Evolutionary conservation across 2,329 filamentous ascomycete genomes (phyloP).

Genomic region (Samsoniella hepiali): DNA sequence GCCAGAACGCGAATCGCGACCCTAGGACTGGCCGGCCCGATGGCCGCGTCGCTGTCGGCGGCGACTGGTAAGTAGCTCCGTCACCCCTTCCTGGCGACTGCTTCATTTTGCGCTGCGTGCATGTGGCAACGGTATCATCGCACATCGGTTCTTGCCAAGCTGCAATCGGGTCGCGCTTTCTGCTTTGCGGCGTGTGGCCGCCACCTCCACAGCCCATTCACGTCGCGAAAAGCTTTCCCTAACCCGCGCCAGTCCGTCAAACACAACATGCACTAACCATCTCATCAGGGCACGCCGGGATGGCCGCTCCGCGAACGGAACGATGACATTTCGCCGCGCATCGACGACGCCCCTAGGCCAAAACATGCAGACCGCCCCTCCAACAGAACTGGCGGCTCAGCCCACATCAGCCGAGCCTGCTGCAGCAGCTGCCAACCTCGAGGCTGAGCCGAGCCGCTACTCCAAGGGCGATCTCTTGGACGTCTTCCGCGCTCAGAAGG

Average conservation of each 20-base stretch:
- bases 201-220: constrained; percentile 6
- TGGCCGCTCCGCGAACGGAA: constrained; percentile 58
- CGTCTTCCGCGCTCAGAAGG: constrained; percentile 58
- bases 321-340: constrained; percentile 61
- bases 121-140: background rate
- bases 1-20: constrained; percentile 64
- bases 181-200: background rate
- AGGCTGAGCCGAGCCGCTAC: constrained; percentile 58
- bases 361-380: constrained; percentile 36
- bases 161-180: background rate
- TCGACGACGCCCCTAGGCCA: constrained; percentile 54
- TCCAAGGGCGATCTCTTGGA: constrained; percentile 75
- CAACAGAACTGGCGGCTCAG: constrained; percentile 40
- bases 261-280: constrained; percentile 15
- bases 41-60: constrained; percentile 53
- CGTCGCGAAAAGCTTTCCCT: constrained; percentile 11
- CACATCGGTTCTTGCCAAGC: background rate
- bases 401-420: constrained; percentile 36
- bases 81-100: constrained; percentile 22
- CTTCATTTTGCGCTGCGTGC: constrained; percentile 26
- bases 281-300: constrained; percentile 54
- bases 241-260: background rate
- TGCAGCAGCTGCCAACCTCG: constrained; percentile 31
- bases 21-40: constrained; percentile 57
- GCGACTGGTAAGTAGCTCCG: constrained; percentile 65